phyloP scores from a whole-genome alignment of 805 yeast species.

The Teunomyces lycoperdinae region DNA sequence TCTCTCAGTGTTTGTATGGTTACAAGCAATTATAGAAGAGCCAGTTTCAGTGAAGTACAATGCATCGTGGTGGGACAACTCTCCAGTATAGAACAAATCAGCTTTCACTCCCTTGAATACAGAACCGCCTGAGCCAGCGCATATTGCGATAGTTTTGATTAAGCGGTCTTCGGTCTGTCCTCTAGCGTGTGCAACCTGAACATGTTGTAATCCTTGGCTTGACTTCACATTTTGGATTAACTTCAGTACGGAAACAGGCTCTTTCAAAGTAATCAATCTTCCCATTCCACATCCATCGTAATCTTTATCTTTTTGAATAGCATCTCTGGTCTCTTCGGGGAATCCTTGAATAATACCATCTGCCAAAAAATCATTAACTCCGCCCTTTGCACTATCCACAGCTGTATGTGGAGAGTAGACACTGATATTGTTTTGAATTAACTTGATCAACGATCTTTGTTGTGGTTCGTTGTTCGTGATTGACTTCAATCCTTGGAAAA shows the following conservation, averaged over 20 bases:
- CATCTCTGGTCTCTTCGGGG: constrained; percentile 20
- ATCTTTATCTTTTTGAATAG: constrained; percentile 44
- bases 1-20: constrained; percentile 91
- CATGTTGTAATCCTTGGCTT: constrained; percentile 47
- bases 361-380: constrained; percentile 91
- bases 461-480: constrained; percentile 69
- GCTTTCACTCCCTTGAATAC: constrained; percentile 61
- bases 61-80: constrained; percentile 90
- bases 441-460: constrained; percentile 67
- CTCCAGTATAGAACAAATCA: constrained; percentile 87
- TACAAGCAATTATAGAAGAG: constrained; percentile 68
- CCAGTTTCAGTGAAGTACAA: constrained; percentile 70
- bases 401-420: constrained; percentile 97
- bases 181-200: constrained; percentile 57
- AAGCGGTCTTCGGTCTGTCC: constrained; percentile 22
- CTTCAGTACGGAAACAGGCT: constrained; percentile 40
- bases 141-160: constrained; percentile 67
- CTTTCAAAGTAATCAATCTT: constrained; percentile 51
- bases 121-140: constrained; percentile 93
- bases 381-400: constrained; percentile 87
- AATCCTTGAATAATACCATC: constrained; percentile 47
- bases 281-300: constrained; percentile 78
- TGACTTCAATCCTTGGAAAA: constrained; percentile 81
- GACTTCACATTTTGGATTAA: constrained; percentile 53
- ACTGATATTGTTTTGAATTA: constrained; percentile 74